phyloP scores from a whole-genome alignment of 352 stramenopile species.

The Thalassiosira gravida region DNA sequence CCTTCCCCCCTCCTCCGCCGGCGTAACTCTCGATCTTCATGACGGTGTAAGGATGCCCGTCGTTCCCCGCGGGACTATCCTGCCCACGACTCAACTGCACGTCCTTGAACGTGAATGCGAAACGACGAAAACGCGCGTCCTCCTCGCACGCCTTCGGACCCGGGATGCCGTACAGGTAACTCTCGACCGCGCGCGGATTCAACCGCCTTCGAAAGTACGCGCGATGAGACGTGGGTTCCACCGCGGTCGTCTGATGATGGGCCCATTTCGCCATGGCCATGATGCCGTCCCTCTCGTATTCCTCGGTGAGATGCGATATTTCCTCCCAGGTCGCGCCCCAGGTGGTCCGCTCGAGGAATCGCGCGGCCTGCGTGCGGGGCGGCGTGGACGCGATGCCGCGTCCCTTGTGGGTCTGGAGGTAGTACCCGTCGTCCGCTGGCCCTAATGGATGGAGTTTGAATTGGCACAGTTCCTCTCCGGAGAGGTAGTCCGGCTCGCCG shows the following conservation, averaged over 20 bases:
- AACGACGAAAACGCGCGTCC: slow-evolving; percentile 36
- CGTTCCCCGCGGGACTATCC: not conserved
- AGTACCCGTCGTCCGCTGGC: too few relatives aligned
- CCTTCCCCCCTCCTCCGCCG: slow-evolving; percentile 6
- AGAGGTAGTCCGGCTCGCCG: too few relatives aligned
- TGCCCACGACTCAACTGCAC: slow-evolving; percentile 2
- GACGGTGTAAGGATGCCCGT: slow-evolving; percentile 26
- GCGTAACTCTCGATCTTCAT: slow-evolving; percentile 33
- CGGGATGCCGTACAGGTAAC: slow-evolving; percentile 23
- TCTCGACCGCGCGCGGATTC: slow-evolving; percentile 20
- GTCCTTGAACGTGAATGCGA: slow-evolving; percentile 57
- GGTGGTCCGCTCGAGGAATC: slow-evolving; percentile 40
- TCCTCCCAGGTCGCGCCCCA: too few relatives aligned
- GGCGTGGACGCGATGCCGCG: not conserved
- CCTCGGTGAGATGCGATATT: too few relatives aligned
- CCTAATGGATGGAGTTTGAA: too few relatives aligned
- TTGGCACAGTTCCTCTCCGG: not conserved
- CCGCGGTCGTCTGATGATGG: too few relatives aligned
- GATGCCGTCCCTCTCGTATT: too few relatives aligned
- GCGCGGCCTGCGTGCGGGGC: slow-evolving; percentile 4
- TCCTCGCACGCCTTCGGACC: slow-evolving; percentile 42
- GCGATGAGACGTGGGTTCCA: slow-evolving; percentile 26
- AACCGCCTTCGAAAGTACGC: slow-evolving; percentile 24
- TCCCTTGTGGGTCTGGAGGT: not conserved
- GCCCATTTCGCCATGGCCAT: too few relatives aligned